phyloP scores from a whole-genome alignment of 805 yeast species.

The Nakazawaea pomicola region DNA sequence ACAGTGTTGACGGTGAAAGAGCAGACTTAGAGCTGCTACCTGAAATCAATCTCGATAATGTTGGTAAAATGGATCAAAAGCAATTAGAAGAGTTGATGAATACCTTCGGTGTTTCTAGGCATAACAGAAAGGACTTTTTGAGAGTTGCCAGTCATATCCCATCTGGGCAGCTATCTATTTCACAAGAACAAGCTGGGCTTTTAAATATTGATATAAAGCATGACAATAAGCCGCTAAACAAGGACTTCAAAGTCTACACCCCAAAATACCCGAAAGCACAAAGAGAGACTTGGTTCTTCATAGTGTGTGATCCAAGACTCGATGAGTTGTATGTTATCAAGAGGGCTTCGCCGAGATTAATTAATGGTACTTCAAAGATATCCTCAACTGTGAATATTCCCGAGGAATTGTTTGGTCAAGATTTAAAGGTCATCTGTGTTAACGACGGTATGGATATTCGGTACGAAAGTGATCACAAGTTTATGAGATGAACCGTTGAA shows the following conservation, averaged over 20 bases:
- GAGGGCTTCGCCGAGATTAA: slow-evolving; percentile 61
- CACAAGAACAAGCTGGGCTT: slow-evolving; percentile 30
- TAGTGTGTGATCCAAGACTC: slow-evolving; percentile 44
- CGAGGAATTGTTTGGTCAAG: slow-evolving; percentile 39
- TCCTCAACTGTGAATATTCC: slow-evolving; percentile 45
- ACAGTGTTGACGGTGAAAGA: slow-evolving; percentile 28
- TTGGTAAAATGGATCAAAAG: slow-evolving; percentile 39
- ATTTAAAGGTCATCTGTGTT: slow-evolving; percentile 43
- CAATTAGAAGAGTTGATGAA: slow-evolving; percentile 30
- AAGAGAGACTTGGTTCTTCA: slow-evolving; percentile 88
- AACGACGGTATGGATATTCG: slow-evolving; percentile 64
- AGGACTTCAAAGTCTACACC: slow-evolving; percentile 64
- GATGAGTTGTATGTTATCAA: slow-evolving; percentile 62
- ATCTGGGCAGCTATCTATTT: slow-evolving; percentile 40
- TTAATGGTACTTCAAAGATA: slow-evolving; percentile 20
- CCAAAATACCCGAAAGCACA: slow-evolving; percentile 88
- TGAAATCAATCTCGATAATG: slow-evolving; percentile 27
- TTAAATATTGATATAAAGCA: slow-evolving; percentile 48
- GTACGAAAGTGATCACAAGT: slow-evolving; percentile 24
- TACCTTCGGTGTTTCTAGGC: slow-evolving; percentile 36
- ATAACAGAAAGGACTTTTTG: slow-evolving; percentile 42
- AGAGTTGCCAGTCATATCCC: slow-evolving; percentile 58
- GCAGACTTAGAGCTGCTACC: slow-evolving; percentile 8
- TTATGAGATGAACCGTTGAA: too few species aligned
- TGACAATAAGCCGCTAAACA: slow-evolving; percentile 41